Percentiles rank a stretch among this genome's conserved stretches.
Evolutionary conservation across 306 rosid genomes (phyloP).

Genomic region (Vicia villosa): DNA sequence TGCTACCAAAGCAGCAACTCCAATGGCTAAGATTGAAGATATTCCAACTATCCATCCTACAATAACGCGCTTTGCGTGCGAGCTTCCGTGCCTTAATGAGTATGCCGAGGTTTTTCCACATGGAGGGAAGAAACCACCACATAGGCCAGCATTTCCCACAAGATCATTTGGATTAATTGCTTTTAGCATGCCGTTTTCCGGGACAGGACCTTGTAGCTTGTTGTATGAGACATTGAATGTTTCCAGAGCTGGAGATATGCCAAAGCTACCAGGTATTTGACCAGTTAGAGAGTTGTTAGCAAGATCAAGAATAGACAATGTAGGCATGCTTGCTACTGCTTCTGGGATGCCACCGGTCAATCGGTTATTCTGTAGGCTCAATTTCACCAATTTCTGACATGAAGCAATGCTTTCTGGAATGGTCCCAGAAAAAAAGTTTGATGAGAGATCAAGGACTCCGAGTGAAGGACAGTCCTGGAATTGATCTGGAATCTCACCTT

Average conservation of each 20-base stretch:
- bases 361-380: conserved; percentile 76
- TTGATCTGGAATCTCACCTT: conserved; percentile 75
- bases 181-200: conserved; percentile 69
- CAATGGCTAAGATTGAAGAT: conserved; percentile 59
- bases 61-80: conserved; percentile 52
- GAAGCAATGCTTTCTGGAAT: conserved; percentile 81
- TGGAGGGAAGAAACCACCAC: conserved; percentile 79
- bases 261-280: conserved; percentile 72
- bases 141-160: conserved; percentile 71
- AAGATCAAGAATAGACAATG: conserved; percentile 82
- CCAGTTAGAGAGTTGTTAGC: conserved; percentile 88
- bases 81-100: conserved; percentile 46
- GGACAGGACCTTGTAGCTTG: conserved; percentile 83
- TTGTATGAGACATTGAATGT: conserved; percentile 79
- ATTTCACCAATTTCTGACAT: conserved; percentile 74
- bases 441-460: conserved; percentile 79
- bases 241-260: conserved; percentile 86
- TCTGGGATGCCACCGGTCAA: conserved; percentile 75
- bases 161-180: conserved; percentile 80
- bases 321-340: conserved; percentile 72
- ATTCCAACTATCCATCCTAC: conserved; percentile 70
- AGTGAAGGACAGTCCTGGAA: conserved; percentile 88
- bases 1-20: conserved; percentile 52
- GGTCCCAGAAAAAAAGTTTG: conserved; percentile 66
- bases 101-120: conserved; percentile 49